Evolutionary conservation across 768 basidiomycete genomes (phyloP).

Genomic region (Boletellus emodensis): DNA sequence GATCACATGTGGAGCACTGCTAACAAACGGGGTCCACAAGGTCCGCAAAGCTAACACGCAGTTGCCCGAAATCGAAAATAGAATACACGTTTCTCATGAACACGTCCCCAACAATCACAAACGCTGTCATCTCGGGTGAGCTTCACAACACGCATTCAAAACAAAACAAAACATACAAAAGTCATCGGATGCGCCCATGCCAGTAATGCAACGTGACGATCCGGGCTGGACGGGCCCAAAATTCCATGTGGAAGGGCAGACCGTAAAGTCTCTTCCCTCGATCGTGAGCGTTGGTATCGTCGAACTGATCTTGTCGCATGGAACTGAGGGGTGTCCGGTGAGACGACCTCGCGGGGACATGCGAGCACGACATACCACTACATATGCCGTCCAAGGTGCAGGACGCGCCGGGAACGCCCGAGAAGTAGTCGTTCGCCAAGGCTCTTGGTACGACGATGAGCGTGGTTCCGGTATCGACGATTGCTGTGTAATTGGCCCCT

Average conservation of each 20-base stretch:
- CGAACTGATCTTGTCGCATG: slow-evolving; percentile 13
- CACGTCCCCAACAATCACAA: slow-evolving; percentile 26
- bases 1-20: neutral
- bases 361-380: slow-evolving; percentile 20
- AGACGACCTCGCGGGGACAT: neutral
- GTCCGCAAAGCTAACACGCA: slow-evolving; percentile 36
- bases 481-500: slow-evolving; percentile 9
- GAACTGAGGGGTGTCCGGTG: slow-evolving; percentile 8
- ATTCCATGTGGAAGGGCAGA: slow-evolving; percentile 34
- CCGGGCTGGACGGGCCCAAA: slow-evolving; percentile 28
- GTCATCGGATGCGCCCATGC: slow-evolving; percentile 14
- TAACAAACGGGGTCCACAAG: slow-evolving; percentile 4
- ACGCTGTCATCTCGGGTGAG: slow-evolving; percentile 8
- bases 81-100: slow-evolving; percentile 25
- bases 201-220: slow-evolving; percentile 31
- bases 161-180: slow-evolving; percentile 2
- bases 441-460: slow-evolving; percentile 14
- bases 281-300: slow-evolving; percentile 30
- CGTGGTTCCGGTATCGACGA: slow-evolving; percentile 34
- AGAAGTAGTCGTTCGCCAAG: slow-evolving; percentile 23
- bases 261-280: slow-evolving; percentile 31
- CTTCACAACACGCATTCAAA: neutral
- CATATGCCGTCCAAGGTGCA: slow-evolving; percentile 23
- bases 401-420: slow-evolving; percentile 20
- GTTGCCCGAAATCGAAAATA: slow-evolving; percentile 26